A percentile compares a stretch with the other conserved stretches of the same genome.
phyloP scores from a whole-genome alignment of 2,329 filamentous ascomycete species.

The Neocucurbitaria cava region DNA sequence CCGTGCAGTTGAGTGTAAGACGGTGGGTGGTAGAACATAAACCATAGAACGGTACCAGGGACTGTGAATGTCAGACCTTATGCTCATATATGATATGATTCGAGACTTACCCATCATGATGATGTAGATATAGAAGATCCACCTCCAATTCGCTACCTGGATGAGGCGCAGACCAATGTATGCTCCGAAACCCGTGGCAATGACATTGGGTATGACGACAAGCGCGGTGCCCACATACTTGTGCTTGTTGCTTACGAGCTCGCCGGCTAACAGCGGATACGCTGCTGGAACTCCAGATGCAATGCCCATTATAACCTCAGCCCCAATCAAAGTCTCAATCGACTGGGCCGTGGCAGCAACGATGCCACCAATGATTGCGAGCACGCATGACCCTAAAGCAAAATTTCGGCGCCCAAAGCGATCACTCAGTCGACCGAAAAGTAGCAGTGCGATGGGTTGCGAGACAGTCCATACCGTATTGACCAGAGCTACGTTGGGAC shows the following conservation, averaged over 20 bases:
- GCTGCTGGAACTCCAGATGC: conserved; percentile 21
- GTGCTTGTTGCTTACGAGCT: conserved; percentile 39
- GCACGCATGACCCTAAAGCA: conserved; percentile 9
- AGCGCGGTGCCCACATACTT: not conserved
- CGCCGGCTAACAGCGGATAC: conserved; percentile 22
- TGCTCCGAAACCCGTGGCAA: conserved; percentile 52
- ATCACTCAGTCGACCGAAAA: conserved; percentile 20
- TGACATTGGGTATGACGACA: conserved; percentile 11
- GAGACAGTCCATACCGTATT: conserved; percentile 12
- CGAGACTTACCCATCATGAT: conserved; percentile 41
- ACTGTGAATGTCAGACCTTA: conserved; percentile 38
- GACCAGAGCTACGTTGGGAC: conserved; percentile 15
- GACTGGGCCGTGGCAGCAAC: conserved; percentile 29
- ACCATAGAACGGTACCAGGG: conserved; percentile 18
- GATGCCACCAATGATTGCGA: conserved; percentile 26
- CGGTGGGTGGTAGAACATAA: not conserved
- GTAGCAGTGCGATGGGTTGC: conserved; percentile 15
- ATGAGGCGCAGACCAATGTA: conserved; percentile 54
- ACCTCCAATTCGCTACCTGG: conserved; percentile 50
- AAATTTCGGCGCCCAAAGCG: conserved; percentile 18
- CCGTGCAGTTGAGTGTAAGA: not conserved
- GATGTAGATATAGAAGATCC: conserved; percentile 58
- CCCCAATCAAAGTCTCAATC: conserved; percentile 32
- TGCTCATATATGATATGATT: not conserved
- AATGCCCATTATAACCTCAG: conserved; percentile 27